These are phyloP conservation scores for Syzygium oleosum DNA, from an alignment of 345 rosid genomes.

Conservation along the genomic window DNA sequence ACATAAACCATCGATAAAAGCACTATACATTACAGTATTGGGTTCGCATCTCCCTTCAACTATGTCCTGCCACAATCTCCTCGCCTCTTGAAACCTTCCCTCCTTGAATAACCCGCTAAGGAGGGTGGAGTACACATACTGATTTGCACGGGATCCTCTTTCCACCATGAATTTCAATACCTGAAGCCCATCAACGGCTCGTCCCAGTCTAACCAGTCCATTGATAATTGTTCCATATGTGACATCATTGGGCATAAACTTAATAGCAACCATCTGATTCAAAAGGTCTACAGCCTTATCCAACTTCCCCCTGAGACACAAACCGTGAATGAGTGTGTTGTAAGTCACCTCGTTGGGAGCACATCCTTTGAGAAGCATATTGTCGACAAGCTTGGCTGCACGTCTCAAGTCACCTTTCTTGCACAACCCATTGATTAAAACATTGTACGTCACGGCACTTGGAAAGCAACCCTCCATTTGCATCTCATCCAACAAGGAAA, in stretches of 20 bases:
- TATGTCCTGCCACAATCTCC: conserved; percentile 54
- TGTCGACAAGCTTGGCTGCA: conserved; percentile 78
- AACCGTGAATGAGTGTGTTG: conserved; percentile 78
- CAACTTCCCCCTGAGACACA: conserved; percentile 72
- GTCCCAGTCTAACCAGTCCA: conserved; percentile 73
- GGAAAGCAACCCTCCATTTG: conserved; percentile 88
- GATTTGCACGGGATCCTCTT: conserved; percentile 55
- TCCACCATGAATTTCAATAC: conserved; percentile 60
- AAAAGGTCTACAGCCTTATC: conserved; percentile 83
- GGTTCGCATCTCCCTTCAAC: conserved; percentile 42
- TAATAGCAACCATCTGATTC: conserved; percentile 60
- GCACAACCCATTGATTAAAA: conserved; percentile 76
- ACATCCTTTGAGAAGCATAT: conserved; percentile 93
- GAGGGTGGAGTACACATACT: conserved; percentile 61
- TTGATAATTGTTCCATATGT: conserved; percentile 75
- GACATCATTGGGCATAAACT: conserved; percentile 71
- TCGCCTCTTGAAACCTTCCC: conserved; percentile 55
- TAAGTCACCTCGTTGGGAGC: conserved; percentile 74
- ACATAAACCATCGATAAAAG: conserved; percentile 72
- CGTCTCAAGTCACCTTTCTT: conserved; percentile 67
- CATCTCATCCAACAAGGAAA: conserved; percentile 86
- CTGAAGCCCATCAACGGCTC: conserved; percentile 44
- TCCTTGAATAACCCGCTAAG: conserved; percentile 83
- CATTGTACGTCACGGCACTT: conserved; percentile 48
- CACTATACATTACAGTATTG: conserved; percentile 61